phyloP scores from a whole-genome alignment of 2,329 filamentous ascomycete genomes.

The Aspergillus neoniger region DNA sequence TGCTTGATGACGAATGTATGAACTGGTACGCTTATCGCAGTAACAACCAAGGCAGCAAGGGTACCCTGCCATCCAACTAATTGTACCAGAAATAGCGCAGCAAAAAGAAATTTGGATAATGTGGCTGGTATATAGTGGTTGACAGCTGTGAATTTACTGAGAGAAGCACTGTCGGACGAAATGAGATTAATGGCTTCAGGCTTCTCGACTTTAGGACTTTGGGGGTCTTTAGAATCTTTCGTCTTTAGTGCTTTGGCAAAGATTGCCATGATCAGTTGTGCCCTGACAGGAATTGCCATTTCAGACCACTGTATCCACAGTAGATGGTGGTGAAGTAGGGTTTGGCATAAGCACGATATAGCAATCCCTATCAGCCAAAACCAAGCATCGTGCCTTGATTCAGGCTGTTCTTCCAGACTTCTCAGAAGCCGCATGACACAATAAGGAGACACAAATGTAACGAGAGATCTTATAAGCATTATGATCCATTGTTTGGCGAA shows the following conservation, averaged over 20 bases:
- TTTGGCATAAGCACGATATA: neutral
- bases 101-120: neutral
- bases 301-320: constrained; percentile 1
- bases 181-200: neutral
- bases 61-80: neutral
- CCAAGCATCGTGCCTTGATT: neutral
- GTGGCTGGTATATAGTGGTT: neutral
- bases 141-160: neutral
- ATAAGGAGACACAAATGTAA: neutral
- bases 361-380: neutral
- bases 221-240: neutral
- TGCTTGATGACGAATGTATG: neutral
- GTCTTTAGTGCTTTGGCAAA: neutral
- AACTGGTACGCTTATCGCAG: neutral
- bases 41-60: neutral
- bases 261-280: neutral
- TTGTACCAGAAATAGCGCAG: neutral
- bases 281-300: neutral
- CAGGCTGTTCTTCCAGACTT: neutral
- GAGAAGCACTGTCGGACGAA: neutral
- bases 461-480: neutral
- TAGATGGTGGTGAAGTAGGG: neutral
- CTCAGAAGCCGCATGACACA: neutral
- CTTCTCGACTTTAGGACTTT: neutral
- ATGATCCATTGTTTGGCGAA: neutral